Evolutionary conservation across 2,329 filamentous ascomycete species (phyloP).

Genomic region (Pestalotiopsis sp.): DNA sequence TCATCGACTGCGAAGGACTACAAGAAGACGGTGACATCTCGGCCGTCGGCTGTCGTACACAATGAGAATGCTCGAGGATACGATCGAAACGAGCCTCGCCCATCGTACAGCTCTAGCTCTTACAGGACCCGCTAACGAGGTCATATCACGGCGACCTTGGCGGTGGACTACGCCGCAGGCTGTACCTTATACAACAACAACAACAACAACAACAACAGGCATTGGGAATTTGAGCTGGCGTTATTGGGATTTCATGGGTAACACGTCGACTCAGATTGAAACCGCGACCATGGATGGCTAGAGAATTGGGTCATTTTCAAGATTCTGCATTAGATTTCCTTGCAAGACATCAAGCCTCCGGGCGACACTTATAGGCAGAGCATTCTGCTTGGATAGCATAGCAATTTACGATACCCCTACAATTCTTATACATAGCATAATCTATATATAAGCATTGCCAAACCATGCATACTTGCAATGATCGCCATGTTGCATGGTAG

Average conservation of each 20-base stretch:
- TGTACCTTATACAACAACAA: not conserved
- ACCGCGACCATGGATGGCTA: not conserved
- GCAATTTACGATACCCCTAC: too few species aligned
- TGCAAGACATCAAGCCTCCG: not conserved
- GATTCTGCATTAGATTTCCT: not conserved
- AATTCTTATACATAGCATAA: too few species aligned
- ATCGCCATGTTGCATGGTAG: too few species aligned
- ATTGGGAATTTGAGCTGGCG: not conserved
- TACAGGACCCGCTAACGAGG: not conserved
- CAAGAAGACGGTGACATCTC: not conserved
- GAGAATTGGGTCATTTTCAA: not conserved
- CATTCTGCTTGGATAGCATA: not conserved
- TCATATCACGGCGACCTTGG: not conserved
- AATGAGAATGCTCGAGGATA: not conserved
- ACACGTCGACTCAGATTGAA: too few species aligned
- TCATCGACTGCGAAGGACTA: not conserved
- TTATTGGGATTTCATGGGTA: not conserved
- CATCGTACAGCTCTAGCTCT: not conserved
- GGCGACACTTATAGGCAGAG: too few species aligned
- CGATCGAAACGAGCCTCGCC: not conserved
- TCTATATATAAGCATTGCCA: too few species aligned
- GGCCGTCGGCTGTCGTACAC: not conserved
- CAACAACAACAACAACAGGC: not conserved
- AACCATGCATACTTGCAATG: too few species aligned
- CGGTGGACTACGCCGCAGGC: not conserved